phyloP scores from a whole-genome alignment of 2,329 filamentous ascomycete genomes.

The Trichoderma arundinaceum region DNA sequence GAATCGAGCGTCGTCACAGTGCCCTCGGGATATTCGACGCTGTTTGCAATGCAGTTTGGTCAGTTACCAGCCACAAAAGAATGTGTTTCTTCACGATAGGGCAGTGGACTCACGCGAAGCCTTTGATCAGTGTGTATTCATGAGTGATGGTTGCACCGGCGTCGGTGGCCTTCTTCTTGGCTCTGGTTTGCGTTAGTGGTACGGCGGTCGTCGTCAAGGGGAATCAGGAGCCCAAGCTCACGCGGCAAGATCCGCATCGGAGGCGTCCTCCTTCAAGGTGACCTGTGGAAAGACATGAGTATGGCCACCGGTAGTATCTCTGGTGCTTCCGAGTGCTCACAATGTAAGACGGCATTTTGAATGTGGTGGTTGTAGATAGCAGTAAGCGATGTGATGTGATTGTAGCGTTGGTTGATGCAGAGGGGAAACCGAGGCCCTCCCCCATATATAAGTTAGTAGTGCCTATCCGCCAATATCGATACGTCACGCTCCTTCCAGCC shows the following conservation, averaged over 20 bases:
- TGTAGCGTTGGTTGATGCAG: neutral
- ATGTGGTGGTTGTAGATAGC: neutral
- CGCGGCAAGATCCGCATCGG: conserved; percentile 69
- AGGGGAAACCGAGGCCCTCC: neutral
- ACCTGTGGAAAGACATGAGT: conserved; percentile 60
- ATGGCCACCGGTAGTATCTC: neutral
- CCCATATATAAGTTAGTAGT: neutral
- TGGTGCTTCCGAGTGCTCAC: conserved; percentile 42
- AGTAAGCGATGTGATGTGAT: neutral
- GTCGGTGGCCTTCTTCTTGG: conserved; percentile 74
- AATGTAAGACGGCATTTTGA: conserved; percentile 63
- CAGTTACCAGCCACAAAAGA: neutral
- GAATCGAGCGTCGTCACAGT: conserved; percentile 67
- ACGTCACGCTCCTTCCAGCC: conserved; percentile 21
- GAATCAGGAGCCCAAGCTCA: conserved; percentile 46
- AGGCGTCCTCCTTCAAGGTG: conserved; percentile 75
- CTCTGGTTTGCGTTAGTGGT: conserved; percentile 52
- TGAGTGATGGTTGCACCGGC: conserved; percentile 85
- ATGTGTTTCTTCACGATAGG: neutral
- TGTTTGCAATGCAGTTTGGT: conserved; percentile 44
- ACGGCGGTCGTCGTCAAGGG: neutral
- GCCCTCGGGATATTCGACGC: conserved; percentile 74
- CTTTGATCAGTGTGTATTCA: conserved; percentile 87
- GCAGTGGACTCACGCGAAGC: conserved; percentile 75
- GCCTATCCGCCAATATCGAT: conserved; percentile 2